Base-by-base conservation (phyloP, 2,329 filamentous ascomycete genomes). In the Botrytis aclada region DNA sequence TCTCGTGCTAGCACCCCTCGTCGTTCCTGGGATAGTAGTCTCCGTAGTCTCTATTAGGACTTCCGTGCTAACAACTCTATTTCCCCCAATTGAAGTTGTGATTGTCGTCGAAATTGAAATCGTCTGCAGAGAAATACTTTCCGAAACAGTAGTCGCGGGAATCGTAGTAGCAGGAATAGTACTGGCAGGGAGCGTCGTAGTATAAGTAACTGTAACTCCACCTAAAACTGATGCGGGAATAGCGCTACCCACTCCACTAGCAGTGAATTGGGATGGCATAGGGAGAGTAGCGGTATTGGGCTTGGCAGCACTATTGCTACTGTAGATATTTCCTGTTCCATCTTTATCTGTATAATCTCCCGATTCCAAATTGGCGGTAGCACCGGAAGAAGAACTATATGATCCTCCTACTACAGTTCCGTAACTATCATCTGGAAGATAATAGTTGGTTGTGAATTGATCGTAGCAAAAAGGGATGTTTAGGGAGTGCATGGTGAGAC, bases 391-490 rank as follows among this genome's bases (percentile, higher is more conserved):
- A 9, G 82, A 82, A n/a, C 75, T 81, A 76, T 85, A 86, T 25
- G 82, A 75, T 20, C 84, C 85, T 0, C 80, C 81, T 1, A 80
- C 81, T n/a, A 86, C 79, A 3, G 82, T 84, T 20, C 85, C 85
- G 69, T 81, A 84, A 25, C 84, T 84, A 47, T 82, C 82, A 73
- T 85, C 85, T 4, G 83, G 78, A 66, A 87, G 83, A 70, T 82
- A 82, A 76, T 80, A 86, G 75, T 86, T 84, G 29, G 85, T 87
- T 8, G 85, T 87, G 79, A 85, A 87, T 71, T 82, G 83, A 78
- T 87, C 85, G 80, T 86, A 86, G 80, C 85, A 86, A 79, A 86
- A 85, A 3, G 85, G 83, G 8, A 86, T 79, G 51, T 82, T 81
- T 47, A 84, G 79, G 54, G 74, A 77, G 20, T 74, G 62, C 60